Conservation (phyloP, 345 rosid species). For the thale cress (Arabidopsis thaliana) region DNA sequence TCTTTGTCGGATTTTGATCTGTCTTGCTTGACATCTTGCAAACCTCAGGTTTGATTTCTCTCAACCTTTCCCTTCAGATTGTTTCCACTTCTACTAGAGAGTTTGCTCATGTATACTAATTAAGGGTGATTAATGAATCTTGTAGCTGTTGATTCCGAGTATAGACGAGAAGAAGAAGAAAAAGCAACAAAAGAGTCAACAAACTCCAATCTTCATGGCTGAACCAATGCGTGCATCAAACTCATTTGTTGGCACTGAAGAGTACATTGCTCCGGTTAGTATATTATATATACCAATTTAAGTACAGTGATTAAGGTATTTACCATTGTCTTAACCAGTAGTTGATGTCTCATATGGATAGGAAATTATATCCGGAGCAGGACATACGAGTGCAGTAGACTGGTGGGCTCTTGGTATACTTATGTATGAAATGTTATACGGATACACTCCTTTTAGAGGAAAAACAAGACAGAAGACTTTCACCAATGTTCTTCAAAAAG, state of each 20-base stretch:
- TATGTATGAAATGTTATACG: conserved; percentile 94
- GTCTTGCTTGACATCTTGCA: conserved; percentile 93
- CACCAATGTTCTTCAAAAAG: conserved; percentile 85
- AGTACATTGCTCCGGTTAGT: conserved; percentile 95
- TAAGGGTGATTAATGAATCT: neutral
- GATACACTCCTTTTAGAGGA: conserved; percentile 96
- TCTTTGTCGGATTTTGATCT: conserved; percentile 89
- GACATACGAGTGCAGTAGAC: conserved; percentile 97
- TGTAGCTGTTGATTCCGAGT: conserved; percentile 73
- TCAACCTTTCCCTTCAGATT: neutral
- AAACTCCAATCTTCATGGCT: conserved; percentile 83
- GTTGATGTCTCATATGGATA: conserved; percentile 41
- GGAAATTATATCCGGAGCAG: conserved; percentile 91
- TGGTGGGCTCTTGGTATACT: conserved; percentile 99
- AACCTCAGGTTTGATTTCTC: conserved; percentile 64
- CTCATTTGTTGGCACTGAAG: conserved; percentile 98
- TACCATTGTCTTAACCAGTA: neutral
- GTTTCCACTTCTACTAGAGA: neutral
- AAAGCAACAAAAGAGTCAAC: conserved; percentile 55
- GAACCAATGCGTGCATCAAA: conserved; percentile 97
- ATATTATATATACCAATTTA: neutral
- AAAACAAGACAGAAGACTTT: conserved; percentile 95
- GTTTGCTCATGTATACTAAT: neutral
- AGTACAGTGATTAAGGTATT: neutral
- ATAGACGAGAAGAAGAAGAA: conserved; percentile 68